A percentile compares a stretch with the other conserved stretches of the same genome.
These are phyloP conservation scores for Jackrogersella minutella DNA, from an alignment of 495 filamentous ascomycete species.

Conservation along the genomic window DNA sequence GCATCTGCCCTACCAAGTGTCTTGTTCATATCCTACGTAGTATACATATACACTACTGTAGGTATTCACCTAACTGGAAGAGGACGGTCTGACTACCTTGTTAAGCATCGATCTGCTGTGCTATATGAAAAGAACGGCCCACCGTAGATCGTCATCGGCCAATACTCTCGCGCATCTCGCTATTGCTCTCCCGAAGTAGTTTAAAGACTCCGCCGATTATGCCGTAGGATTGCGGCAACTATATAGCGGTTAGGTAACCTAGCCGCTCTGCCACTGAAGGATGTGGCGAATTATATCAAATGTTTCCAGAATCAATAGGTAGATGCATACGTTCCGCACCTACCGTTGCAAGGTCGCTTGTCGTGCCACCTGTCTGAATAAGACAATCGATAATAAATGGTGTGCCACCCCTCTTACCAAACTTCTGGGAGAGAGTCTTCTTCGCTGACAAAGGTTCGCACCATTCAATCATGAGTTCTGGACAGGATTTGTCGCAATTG, in stretches of 20 bases:
- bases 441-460: slow-evolving; percentile 1
- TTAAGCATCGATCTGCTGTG: neutral
- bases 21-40: neutral
- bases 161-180: neutral
- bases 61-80: neutral
- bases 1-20: neutral
- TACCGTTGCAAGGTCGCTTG: neutral
- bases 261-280: too few species aligned
- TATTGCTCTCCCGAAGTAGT: neutral
- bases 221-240: neutral
- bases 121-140: neutral
- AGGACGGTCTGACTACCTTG: neutral
- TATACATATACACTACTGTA: neutral
- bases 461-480: neutral
- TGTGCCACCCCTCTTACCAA: neutral
- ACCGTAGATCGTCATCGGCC: neutral
- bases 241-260: neutral
- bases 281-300: neutral
- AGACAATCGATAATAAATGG: neutral
- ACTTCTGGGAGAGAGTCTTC: neutral
- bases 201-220: neutral
- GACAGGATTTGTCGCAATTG: neutral
- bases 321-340: neutral
- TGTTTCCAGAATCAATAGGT: neutral
- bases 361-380: neutral